Percentiles rank a stretch among this genome's conserved stretches.
These are phyloP conservation scores for Haplographium delicatum DNA, from an alignment of 495 filamentous ascomycete species.

Conservation along the genomic window DNA sequence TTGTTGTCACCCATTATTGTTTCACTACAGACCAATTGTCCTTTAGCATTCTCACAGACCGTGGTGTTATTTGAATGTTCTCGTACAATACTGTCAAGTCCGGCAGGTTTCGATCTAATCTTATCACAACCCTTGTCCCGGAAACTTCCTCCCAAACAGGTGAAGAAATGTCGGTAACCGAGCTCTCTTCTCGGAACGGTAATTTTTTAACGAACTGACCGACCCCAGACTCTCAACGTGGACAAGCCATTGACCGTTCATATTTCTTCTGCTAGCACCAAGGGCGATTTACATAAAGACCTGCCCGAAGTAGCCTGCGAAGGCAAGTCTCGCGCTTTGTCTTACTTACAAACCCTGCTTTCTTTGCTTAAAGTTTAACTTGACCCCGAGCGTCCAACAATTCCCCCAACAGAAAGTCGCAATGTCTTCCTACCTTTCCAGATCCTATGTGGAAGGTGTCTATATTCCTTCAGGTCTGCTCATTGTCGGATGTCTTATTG, in stretches of 20 bases:
- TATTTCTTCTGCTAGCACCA: neutral
- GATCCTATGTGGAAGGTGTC: constrained; percentile 59
- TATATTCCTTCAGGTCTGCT: constrained; percentile 84
- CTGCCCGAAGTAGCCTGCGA: neutral
- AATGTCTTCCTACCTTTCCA: constrained; percentile 18
- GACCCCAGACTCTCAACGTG: neutral
- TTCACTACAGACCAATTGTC: too few relatives aligned
- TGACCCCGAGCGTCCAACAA: constrained; percentile 7
- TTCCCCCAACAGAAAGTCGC: constrained; percentile 1
- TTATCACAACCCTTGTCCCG: neutral
- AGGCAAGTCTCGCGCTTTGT: neutral
- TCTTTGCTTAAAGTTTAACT: neutral
- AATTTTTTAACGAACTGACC: neutral
- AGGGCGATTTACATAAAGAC: neutral
- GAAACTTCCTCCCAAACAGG: neutral
- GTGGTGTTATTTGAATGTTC: too few relatives aligned
- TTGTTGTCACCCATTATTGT: constrained; percentile 9
- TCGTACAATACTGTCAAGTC: too few relatives aligned
- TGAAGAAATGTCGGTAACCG: neutral
- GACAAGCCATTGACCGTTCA: neutral
- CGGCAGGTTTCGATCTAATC: neutral
- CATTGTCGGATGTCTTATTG: constrained; percentile 65
- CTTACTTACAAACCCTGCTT: neutral
- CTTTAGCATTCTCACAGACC: too few relatives aligned
- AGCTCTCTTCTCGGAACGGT: neutral